These are phyloP conservation scores for Eucalyptus melliodora DNA, from an alignment of 345 rosid genomes.

Conservation along the genomic window DNA sequence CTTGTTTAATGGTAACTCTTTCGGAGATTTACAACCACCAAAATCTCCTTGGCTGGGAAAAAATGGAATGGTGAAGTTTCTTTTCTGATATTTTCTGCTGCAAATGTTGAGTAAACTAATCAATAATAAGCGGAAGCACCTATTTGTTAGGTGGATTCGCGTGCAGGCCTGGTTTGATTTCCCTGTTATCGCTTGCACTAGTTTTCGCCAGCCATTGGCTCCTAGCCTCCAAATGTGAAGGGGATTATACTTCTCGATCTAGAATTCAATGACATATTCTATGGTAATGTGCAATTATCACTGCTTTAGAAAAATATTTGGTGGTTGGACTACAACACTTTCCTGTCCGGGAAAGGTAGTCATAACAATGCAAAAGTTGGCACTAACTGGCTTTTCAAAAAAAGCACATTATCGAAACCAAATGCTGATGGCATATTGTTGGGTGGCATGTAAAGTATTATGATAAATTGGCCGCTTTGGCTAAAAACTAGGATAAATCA, in stretches of 20 bases:
- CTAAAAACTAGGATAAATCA: not conserved
- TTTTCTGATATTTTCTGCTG: not conserved
- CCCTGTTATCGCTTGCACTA: not conserved
- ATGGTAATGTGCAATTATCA: rapidly evolving
- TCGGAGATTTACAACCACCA: not conserved
- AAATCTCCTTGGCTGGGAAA: not conserved
- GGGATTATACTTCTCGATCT: not conserved
- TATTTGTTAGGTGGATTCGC: not conserved
- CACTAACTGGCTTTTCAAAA: not conserved
- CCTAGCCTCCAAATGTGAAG: not conserved
- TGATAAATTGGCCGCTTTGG: not conserved
- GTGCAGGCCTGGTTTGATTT: not conserved
- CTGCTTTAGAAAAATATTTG: not conserved
- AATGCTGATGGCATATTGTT: not conserved
- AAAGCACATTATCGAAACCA: not conserved
- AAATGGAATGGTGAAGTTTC: not conserved
- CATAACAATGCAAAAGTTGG: not conserved
- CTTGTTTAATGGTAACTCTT: not conserved
- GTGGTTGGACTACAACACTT: not conserved
- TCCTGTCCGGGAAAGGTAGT: not conserved
- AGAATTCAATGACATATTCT: not conserved
- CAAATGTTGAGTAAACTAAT: not conserved
- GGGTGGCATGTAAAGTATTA: not conserved
- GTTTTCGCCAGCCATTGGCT: not conserved
- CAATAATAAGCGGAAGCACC: not conserved